Percentiles rank a stretch among this genome's conserved stretches.
Evolutionary conservation across 2,329 filamentous ascomycete genomes (phyloP).

Genomic region (Ascosphaera acerosa): DNA sequence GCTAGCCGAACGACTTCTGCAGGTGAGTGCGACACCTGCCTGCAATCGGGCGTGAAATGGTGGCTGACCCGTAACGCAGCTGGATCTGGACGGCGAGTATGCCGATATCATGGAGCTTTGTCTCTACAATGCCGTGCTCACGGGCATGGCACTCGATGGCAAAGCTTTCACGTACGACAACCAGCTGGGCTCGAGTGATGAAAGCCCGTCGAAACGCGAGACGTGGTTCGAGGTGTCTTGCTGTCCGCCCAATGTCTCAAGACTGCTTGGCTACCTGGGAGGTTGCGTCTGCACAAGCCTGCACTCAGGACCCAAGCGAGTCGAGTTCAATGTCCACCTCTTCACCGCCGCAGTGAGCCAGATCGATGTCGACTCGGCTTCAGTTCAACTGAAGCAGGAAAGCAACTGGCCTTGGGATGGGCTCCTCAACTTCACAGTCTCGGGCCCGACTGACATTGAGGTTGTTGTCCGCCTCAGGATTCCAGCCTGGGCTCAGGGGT

Average conservation of each 20-base stretch:
- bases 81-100: slow-evolving; percentile 28
- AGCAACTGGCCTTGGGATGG: slow-evolving; percentile 34
- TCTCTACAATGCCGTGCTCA: slow-evolving; percentile 35
- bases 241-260: slow-evolving; percentile 33
- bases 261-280: slow-evolving; percentile 30
- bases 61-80: slow-evolving; percentile 6
- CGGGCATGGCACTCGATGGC: slow-evolving; percentile 30
- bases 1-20: slow-evolving; percentile 30
- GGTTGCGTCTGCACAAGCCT: slow-evolving; percentile 30
- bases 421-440: slow-evolving; percentile 23
- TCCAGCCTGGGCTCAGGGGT: slow-evolving; percentile 24
- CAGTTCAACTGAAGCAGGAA: slow-evolving; percentile 22
- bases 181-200: slow-evolving; percentile 29
- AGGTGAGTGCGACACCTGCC: slow-evolving; percentile 11
- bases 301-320: slow-evolving; percentile 6
- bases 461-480: slow-evolving; percentile 26
- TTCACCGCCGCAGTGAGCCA: slow-evolving; percentile 25
- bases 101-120: slow-evolving; percentile 35
- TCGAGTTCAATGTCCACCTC: slow-evolving; percentile 29
- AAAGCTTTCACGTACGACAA: slow-evolving; percentile 36
- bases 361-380: slow-evolving; percentile 14
- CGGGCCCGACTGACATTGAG: slow-evolving; percentile 9
- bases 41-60: slow-evolving; percentile 3
- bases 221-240: slow-evolving; percentile 36
- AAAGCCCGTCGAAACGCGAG: slow-evolving; percentile 24